phyloP scores from a whole-genome alignment of 805 yeast species.

The Suhomyces vadensis region DNA sequence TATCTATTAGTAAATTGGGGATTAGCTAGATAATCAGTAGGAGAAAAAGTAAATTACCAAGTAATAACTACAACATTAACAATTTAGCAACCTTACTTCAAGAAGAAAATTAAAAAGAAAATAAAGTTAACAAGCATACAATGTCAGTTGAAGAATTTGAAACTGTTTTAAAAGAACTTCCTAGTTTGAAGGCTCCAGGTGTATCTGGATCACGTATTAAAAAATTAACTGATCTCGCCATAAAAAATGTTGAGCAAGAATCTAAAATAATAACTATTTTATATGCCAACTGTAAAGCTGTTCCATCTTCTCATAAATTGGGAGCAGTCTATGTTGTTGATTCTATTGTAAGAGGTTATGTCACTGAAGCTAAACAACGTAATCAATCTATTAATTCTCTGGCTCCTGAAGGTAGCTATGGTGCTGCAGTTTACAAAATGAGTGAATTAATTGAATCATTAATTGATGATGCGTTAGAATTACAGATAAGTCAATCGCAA shows the following conservation, averaged over 20 bases:
- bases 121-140: constrained; percentile 1
- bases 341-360: constrained; percentile 83
- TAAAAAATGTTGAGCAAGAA: constrained; percentile 61
- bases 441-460: constrained; percentile 64
- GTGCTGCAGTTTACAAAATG: constrained; percentile 68
- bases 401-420: constrained; percentile 70
- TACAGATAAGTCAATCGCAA: constrained; percentile 53
- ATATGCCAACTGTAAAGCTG: constrained; percentile 65
- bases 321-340: constrained; percentile 92
- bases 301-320: constrained; percentile 79
- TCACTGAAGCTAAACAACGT: constrained; percentile 67
- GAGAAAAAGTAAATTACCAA: not conserved
- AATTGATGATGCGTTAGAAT: constrained; percentile 61
- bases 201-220: constrained; percentile 95
- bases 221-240: constrained; percentile 75
- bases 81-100: not conserved
- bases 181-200: constrained; percentile 77
- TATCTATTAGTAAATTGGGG: constrained; percentile 1
- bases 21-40: constrained; percentile 1
- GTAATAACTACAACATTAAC: not conserved
- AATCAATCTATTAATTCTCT: constrained; percentile 46
- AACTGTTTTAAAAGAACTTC: constrained; percentile 48
- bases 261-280: constrained; percentile 58
- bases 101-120: not conserved
- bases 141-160: constrained; percentile 53